phyloP scores from a whole-genome alignment of 2,329 filamentous ascomycete species.

The Talaromyces sp. region DNA sequence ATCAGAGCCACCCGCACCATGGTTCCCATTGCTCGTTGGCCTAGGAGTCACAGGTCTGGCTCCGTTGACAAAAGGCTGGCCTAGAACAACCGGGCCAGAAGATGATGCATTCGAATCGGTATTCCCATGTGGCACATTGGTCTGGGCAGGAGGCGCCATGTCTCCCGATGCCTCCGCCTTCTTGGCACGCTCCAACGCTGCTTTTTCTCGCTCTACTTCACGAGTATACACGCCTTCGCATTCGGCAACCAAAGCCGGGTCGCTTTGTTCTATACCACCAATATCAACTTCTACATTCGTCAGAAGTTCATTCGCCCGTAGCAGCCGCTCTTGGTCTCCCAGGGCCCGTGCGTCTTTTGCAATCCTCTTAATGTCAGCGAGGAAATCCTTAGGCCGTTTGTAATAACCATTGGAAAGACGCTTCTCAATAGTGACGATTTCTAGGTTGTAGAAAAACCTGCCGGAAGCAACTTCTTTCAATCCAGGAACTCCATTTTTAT shows the following conservation, averaged over 20 bases:
- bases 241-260: constrained; percentile 61
- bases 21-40: constrained; percentile 56
- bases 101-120: constrained; percentile 47
- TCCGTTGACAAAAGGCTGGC: constrained; percentile 58
- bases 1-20: constrained; percentile 35
- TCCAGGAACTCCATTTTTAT: constrained; percentile 73
- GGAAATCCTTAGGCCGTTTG: constrained; percentile 81
- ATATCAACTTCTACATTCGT: constrained; percentile 95
- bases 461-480: constrained; percentile 69
- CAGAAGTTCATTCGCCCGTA: constrained; percentile 87
- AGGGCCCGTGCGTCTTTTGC: constrained; percentile 78
- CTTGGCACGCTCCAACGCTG: constrained; percentile 54
- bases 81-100: constrained; percentile 55
- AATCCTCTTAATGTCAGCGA: constrained; percentile 79
- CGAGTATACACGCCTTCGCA: constrained; percentile 78
- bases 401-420: constrained; percentile 97
- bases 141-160: constrained; percentile 41
- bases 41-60: constrained; percentile 51
- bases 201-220: constrained; percentile 65
- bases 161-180: constrained; percentile 36
- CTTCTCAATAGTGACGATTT: constrained; percentile 89
- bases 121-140: constrained; percentile 50
- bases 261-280: constrained; percentile 62
- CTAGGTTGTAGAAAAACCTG: constrained; percentile 93
- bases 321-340: constrained; percentile 74